Percentiles rank a stretch among this genome's conserved stretches.
Evolutionary conservation across 805 yeast genomes (phyloP).

Genomic region (Wickerhamiella brachini): DNA sequence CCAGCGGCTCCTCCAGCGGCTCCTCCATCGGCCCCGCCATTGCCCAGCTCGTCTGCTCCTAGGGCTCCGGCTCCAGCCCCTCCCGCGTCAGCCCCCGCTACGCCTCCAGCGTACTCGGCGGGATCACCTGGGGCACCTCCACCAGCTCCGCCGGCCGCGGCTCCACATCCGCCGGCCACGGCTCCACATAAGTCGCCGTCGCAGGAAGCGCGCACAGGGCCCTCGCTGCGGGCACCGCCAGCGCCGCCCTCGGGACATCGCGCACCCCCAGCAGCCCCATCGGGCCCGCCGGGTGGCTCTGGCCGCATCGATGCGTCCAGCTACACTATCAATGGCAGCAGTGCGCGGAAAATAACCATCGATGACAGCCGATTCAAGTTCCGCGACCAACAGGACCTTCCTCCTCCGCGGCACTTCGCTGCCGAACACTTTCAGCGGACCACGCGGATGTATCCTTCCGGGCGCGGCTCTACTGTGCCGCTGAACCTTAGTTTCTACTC

Average conservation of each 20-base stretch:
- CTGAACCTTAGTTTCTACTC: constrained; percentile 38
- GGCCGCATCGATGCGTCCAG: constrained; percentile 7
- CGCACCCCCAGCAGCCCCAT: constrained; percentile 23
- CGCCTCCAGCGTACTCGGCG: constrained; percentile 15
- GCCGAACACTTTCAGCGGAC: constrained; percentile 42
- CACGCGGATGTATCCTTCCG: constrained; percentile 81
- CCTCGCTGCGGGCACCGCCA: constrained; percentile 14
- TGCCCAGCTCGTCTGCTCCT: constrained; percentile 1
- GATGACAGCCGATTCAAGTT: constrained; percentile 68
- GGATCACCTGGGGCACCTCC: constrained; percentile 21
- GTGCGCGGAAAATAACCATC: constrained; percentile 28
- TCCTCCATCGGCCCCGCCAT: constrained; percentile 7
- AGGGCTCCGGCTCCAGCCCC: background rate
- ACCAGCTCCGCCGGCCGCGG: constrained; percentile 6
- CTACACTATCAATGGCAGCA: constrained; percentile 6
- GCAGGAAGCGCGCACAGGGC: background rate
- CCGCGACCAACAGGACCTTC: constrained; percentile 52
- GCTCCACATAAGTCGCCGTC: constrained; percentile 6
- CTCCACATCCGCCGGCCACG: no score
- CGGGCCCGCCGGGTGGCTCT: constrained; percentile 23
- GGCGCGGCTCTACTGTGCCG: constrained; percentile 88
- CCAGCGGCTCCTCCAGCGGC: background rate
- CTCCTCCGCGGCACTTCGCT: constrained; percentile 53
- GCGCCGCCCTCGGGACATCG: background rate
- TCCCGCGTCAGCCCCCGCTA: constrained; percentile 17